These are phyloP conservation scores for Xenoacremonium recifei DNA, from an alignment of 2,329 filamentous ascomycete species.

Conservation along the genomic window DNA sequence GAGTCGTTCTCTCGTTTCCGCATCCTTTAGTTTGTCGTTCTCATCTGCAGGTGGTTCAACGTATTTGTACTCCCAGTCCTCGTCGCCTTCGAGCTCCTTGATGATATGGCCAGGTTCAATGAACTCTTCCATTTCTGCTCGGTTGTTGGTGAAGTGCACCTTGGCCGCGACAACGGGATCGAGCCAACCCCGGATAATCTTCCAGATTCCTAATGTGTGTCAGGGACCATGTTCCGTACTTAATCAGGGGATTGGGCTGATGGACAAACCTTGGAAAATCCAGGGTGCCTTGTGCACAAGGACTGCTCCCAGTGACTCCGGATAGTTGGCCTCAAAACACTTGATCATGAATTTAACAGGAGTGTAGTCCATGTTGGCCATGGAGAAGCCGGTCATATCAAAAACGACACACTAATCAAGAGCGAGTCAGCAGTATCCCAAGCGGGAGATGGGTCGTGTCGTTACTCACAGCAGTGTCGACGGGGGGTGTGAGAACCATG, in stretches of 20 bases:
- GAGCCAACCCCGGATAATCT: conserved; percentile 91
- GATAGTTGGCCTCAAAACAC: conserved; percentile 98
- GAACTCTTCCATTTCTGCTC: conserved; percentile 74
- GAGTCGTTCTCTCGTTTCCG: conserved; percentile 60
- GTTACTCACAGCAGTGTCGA: conserved; percentile 83
- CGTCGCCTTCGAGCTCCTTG: conserved; percentile 81
- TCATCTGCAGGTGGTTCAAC: conserved; percentile 73
- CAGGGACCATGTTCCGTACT: neutral
- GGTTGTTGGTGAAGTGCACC: conserved; percentile 85
- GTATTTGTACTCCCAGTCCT: conserved; percentile 83
- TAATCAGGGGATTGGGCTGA: conserved; percentile 4
- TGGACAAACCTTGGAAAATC: conserved; percentile 79
- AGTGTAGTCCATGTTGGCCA: conserved; percentile 97
- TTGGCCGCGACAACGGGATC: conserved; percentile 95
- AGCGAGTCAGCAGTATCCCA: conserved; percentile 14
- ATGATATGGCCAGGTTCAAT: conserved; percentile 70
- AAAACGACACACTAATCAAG: conserved; percentile 78
- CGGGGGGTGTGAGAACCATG: conserved; percentile 72
- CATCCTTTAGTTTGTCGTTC: conserved; percentile 71
- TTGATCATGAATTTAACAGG: conserved; percentile 99
- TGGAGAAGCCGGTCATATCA: conserved; percentile 90
- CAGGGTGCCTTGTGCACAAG: conserved; percentile 95
- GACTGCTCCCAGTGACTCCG: conserved; percentile 84
- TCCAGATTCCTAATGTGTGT: conserved; percentile 74
- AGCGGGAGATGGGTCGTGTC: neutral